Evolutionary conservation across 345 rosid species (phyloP).

Genomic region (Rubroshorea leprosula): DNA sequence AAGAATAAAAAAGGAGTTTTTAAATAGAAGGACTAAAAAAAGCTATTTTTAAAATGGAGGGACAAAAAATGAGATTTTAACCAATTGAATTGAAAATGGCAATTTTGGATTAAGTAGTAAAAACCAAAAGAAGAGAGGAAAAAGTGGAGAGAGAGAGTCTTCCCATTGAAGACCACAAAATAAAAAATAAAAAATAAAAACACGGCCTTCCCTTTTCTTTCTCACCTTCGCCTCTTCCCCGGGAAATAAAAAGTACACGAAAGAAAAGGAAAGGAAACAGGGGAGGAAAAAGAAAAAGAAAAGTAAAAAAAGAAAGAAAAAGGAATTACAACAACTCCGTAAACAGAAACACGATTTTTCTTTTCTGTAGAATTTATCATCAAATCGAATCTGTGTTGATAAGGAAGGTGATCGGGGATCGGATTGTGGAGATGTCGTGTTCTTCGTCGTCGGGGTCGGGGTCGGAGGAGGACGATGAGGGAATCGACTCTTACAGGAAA

Average conservation of each 20-base stretch:
- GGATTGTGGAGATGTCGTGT: conserved; percentile 44
- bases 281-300: background rate
- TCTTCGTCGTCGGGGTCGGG: conserved; percentile 93
- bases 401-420: background rate
- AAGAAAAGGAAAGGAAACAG: background rate
- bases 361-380: too few relatives aligned
- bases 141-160: conserved; percentile 17
- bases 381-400: background rate
- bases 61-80: too few relatives aligned
- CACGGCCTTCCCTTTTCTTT: too few relatives aligned
- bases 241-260: background rate
- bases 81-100: too few relatives aligned
- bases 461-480: conserved; percentile 96
- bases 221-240: background rate
- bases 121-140: background rate
- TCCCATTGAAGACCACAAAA: conserved; percentile 16
- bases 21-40: too few relatives aligned
- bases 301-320: background rate
- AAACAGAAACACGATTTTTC: too few relatives aligned
- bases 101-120: too few relatives aligned
- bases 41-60: too few relatives aligned
- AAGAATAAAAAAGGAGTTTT: too few relatives aligned
- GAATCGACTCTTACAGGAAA: conserved; percentile 87
- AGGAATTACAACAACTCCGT: background rate
- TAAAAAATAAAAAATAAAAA: background rate